Evolutionary conservation across 208 protist species (phyloP).

Genomic region (Acanthamoeba sp.): DNA sequence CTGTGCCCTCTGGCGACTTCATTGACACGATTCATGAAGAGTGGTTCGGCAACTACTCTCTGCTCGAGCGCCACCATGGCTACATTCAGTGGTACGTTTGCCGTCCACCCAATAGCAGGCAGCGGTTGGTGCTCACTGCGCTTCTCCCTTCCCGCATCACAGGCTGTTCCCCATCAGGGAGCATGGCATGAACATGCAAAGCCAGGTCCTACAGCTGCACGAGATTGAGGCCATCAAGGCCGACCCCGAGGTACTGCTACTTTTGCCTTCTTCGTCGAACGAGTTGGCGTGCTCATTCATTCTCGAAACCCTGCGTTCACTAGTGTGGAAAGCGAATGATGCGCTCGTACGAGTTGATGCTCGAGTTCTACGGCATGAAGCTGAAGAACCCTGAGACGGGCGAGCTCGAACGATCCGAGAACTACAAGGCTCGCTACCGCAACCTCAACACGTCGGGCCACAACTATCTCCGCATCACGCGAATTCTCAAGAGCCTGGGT

Average conservation of each 20-base stretch:
- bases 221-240: conserved; percentile 85
- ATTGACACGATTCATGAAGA: conserved; percentile 19
- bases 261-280: not conserved
- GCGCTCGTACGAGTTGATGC: not conserved
- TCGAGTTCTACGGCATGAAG: conserved; percentile 42
- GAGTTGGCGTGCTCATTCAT: not conserved
- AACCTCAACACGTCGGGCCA: conserved; percentile 57
- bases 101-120: not conserved
- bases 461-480: conserved; percentile 71
- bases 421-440: not conserved
- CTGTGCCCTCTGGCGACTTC: conserved; percentile 19
- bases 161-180: conserved; percentile 58
- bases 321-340: conserved; percentile 39
- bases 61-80: conserved; percentile 38
- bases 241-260: conserved; percentile 80
- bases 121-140: not conserved
- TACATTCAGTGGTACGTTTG: conserved; percentile 39
- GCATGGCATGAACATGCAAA: conserved; percentile 70
- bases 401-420: conserved; percentile 1
- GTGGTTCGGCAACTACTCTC: conserved; percentile 58
- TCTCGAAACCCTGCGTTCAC: no score
- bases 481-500: conserved; percentile 70
- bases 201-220: conserved; percentile 87
- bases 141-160: conserved; percentile 68
- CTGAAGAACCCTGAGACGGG: not conserved